Conservation (phyloP, 441 rosid genomes). For the Iberis amara region DNA sequence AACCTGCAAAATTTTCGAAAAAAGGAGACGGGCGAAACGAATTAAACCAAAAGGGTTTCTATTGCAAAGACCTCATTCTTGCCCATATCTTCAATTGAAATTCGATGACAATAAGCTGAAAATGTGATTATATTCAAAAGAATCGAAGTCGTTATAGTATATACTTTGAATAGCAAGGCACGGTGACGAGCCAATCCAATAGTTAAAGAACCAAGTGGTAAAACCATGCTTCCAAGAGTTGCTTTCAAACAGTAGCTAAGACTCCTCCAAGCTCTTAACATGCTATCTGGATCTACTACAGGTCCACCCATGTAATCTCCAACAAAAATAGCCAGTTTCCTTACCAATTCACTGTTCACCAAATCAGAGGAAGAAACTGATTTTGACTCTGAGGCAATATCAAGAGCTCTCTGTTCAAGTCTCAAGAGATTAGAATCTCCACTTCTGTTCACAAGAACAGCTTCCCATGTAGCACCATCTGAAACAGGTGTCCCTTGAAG, state of each 20-base stretch:
- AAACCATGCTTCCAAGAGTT: conserved; percentile 91
- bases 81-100: not conserved
- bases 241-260: conserved; percentile 76
- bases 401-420: conserved; percentile 64
- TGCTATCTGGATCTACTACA: conserved; percentile 66
- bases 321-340: conserved; percentile 67
- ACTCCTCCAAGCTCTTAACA: conserved; percentile 67
- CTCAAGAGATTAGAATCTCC: conserved; percentile 75
- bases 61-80: not conserved
- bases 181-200: conserved; percentile 98
- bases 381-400: conserved; percentile 51
- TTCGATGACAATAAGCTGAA: not conserved
- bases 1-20: conserved; percentile 45
- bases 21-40: not conserved
- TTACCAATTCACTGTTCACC: conserved; percentile 47
- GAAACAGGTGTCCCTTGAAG: conserved; percentile 74
- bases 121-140: not conserved
- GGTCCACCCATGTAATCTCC: conserved; percentile 95
- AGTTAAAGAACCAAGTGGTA: conserved; percentile 90
- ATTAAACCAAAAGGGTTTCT: not conserved
- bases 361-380: conserved; percentile 38
- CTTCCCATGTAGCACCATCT: conserved; percentile 66
- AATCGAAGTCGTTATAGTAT: not conserved
- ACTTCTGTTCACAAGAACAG: conserved; percentile 83
- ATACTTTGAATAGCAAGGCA: conserved; percentile 87